phyloP scores from a whole-genome alignment of 768 basidiomycete genomes.

The Ephemerocybe angulata region DNA sequence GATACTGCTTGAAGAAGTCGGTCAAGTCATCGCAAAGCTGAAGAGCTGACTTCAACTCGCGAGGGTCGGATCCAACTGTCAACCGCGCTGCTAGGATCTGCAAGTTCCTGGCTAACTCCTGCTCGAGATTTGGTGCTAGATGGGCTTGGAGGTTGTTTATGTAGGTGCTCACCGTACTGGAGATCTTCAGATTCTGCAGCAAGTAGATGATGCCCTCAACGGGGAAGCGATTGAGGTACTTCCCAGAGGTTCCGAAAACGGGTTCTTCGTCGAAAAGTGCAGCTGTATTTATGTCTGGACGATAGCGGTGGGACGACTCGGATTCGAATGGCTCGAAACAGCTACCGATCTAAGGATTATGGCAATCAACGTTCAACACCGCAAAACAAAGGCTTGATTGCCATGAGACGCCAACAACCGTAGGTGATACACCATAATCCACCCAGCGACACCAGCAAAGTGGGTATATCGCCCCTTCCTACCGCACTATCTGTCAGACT shows the following conservation, averaged over 20 bases:
- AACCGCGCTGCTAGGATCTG: slow-evolving; percentile 49
- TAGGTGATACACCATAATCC: no score
- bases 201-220: slow-evolving; percentile 83
- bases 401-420: no score
- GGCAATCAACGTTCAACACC: no score
- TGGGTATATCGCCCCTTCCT: no score
- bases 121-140: slow-evolving; percentile 73
- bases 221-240: slow-evolving; percentile 89
- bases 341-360: no score
- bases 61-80: slow-evolving; percentile 46
- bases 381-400: no score
- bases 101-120: slow-evolving; percentile 61
- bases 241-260: slow-evolving; percentile 89
- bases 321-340: no score
- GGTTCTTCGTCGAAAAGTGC: slow-evolving; percentile 84
- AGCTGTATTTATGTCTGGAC: slow-evolving; percentile 91
- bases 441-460: no score
- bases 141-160: no score
- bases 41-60: no score
- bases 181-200: slow-evolving; percentile 70
- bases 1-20: slow-evolving; percentile 69
- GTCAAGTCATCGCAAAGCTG: slow-evolving; percentile 76
- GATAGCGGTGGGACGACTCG: slow-evolving; percentile 79
- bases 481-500: no score
- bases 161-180: slow-evolving; percentile 77